Percentiles rank a stretch among this genome's conserved stretches.
Conservation (phyloP, 352 stramenopile genomes). For the Phytophthora macrochlamydospora region DNA sequence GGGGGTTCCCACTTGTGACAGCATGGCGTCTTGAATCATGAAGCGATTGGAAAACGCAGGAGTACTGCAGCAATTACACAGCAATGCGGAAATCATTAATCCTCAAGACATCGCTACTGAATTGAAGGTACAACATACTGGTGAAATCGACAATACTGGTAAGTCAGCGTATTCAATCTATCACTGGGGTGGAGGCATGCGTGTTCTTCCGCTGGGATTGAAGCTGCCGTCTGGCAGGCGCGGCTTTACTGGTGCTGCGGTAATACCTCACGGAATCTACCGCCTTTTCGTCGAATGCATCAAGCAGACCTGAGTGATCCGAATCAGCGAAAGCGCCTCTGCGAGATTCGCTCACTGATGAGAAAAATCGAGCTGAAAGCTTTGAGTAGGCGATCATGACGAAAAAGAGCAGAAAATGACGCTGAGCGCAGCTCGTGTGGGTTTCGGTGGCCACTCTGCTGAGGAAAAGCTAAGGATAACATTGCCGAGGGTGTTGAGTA, state of each 20-base stretch:
- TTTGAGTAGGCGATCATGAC: slow-evolving; percentile 5
- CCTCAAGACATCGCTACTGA: too few species aligned
- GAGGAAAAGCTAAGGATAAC: slow-evolving; percentile 4
- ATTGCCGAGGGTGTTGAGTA: neutral
- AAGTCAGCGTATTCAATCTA: slow-evolving; percentile 2
- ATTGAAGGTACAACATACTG: neutral
- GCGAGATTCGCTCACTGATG: slow-evolving; percentile 18
- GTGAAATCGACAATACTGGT: neutral
- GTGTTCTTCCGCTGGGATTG: slow-evolving; percentile 4
- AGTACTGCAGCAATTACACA: neutral
- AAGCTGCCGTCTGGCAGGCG: slow-evolving; percentile 8
- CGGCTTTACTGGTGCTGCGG: slow-evolving; percentile 16
- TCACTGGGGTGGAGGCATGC: slow-evolving; percentile 10
- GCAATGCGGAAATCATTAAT: neutral
- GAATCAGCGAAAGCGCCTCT: slow-evolving; percentile 17
- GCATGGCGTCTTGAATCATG: slow-evolving; percentile 2
- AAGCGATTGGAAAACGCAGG: slow-evolving; percentile 2
- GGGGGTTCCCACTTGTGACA: neutral
- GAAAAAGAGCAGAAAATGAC: slow-evolving; percentile 8
- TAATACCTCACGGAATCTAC: neutral
- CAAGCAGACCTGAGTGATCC: slow-evolving; percentile 8
- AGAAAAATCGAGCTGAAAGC: slow-evolving; percentile 11
- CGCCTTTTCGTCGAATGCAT: slow-evolving; percentile 1
- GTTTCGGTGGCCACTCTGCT: slow-evolving; percentile 13
- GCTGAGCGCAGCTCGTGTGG: slow-evolving; percentile 12